Percentiles rank a stretch among this genome's conserved stretches.
Evolutionary conservation across 2,329 filamentous ascomycete species (phyloP).

Genomic region (Emydomyces testavorans): DNA sequence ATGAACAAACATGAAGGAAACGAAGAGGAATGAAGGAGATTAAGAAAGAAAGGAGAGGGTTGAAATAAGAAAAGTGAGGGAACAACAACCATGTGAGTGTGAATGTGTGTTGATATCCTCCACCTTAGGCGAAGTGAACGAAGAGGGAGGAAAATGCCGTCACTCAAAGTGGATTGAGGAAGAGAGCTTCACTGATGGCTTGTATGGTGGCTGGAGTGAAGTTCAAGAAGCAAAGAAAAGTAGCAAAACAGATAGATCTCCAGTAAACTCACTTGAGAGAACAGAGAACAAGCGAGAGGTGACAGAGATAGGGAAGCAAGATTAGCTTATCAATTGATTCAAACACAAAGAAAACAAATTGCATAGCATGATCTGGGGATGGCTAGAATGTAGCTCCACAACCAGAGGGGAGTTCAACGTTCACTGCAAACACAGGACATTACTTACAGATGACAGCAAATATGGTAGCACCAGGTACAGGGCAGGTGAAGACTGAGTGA

Average conservation of each 20-base stretch:
- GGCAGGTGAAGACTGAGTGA: neutral
- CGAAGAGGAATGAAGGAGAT: neutral
- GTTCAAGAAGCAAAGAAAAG: neutral
- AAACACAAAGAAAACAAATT: neutral
- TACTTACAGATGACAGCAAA: neutral
- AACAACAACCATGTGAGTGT: neutral
- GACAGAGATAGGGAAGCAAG: neutral
- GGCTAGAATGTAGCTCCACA: too few species aligned
- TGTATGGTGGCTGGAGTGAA: neutral
- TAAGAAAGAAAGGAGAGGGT: neutral
- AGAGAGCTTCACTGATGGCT: neutral
- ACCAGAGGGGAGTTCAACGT: too few species aligned
- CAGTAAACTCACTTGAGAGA: neutral
- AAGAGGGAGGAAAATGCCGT: neutral
- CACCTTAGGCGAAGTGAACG: neutral
- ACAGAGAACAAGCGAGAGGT: neutral
- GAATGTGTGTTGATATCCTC: neutral
- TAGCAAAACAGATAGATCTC: neutral
- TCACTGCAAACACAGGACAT: neutral
- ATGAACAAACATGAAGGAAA: slow-evolving; percentile 5
- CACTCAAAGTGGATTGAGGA: neutral
- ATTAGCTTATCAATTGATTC: neutral
- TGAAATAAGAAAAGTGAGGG: slow-evolving; percentile 6
- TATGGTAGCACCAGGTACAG: neutral
- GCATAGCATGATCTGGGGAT: neutral